Evolutionary conservation across 1,284 basidiomycete species (phyloP).

Genomic region (Inonotus obliquus): DNA sequence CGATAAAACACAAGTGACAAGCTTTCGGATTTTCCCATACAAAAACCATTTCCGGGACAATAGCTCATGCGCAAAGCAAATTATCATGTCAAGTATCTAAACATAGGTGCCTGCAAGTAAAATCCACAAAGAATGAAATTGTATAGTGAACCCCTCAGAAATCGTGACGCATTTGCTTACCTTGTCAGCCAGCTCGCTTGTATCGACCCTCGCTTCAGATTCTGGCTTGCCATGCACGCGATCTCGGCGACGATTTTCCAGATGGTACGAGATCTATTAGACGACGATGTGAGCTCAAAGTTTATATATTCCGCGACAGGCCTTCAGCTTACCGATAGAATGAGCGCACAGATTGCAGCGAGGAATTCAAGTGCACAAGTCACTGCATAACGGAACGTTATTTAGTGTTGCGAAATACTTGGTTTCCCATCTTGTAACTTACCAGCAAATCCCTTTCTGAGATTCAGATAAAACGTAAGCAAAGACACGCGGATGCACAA

Average conservation of each 20-base stretch:
- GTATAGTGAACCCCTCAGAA: not conserved
- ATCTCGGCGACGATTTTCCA: conserved; percentile 57
- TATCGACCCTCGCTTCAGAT: conserved; percentile 52
- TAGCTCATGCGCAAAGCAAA: too few relatives aligned
- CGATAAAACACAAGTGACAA: too few relatives aligned
- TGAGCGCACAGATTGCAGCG: conserved; percentile 46
- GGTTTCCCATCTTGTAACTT: conserved; percentile 21
- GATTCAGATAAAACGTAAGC: not conserved
- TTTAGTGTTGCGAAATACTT: not conserved
- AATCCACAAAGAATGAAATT: not conserved
- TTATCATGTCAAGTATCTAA: conserved; percentile 12
- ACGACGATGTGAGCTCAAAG: not conserved
- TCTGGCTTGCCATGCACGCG: conserved; percentile 47
- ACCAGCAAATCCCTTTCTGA: conserved; percentile 61
- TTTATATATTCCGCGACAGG: not conserved
- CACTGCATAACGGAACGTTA: not conserved
- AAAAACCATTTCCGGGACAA: too few relatives aligned
- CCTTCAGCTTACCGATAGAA: conserved; percentile 44
- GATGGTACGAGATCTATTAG: conserved; percentile 51
- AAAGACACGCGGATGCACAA: not conserved
- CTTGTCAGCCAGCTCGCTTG: conserved; percentile 61
- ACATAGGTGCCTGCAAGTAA: conserved; percentile 5
- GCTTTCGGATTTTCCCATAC: too few relatives aligned
- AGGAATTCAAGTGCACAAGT: conserved; percentile 44
- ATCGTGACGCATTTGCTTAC: conserved; percentile 33